phyloP scores from a whole-genome alignment of 192 early-diverging fungal species.

The Piromyces finnis region DNA sequence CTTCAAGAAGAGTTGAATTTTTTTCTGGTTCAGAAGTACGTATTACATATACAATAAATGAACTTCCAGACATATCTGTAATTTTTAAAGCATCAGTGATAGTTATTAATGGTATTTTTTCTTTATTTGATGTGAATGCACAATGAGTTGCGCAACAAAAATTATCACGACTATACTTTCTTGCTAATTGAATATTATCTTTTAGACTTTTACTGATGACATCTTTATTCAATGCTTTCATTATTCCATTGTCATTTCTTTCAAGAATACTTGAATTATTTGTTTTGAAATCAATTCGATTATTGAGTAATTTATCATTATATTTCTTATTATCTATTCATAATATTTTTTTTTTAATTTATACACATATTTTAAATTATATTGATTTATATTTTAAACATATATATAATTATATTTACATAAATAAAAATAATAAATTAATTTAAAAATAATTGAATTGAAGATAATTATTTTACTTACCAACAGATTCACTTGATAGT shows the following conservation, averaged over 20 bases:
- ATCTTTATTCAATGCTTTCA: background rate
- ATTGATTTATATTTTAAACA: too few relatives aligned
- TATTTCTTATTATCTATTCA: background rate
- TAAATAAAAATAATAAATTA: too few relatives aligned
- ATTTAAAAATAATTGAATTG: too few relatives aligned
- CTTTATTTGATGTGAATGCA: background rate
- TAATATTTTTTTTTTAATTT: too few relatives aligned
- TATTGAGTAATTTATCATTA: background rate
- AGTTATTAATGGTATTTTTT: background rate
- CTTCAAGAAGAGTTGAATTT: constrained; percentile 19
- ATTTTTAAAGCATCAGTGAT: background rate
- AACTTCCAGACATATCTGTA: constrained; percentile 3
- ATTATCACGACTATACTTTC: background rate
- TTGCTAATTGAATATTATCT: background rate
- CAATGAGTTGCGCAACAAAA: background rate
- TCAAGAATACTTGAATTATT: background rate
- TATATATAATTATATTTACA: too few relatives aligned
- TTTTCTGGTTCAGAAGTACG: constrained; percentile 12
- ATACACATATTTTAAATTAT: too few relatives aligned
- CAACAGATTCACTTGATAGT: background rate
- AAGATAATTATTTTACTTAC: background rate
- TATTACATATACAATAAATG: constrained; percentile 34
- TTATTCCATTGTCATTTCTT: background rate
- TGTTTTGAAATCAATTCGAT: background rate
- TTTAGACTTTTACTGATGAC: background rate